Base-by-base conservation (phyloP, 1,139 yeast species). In the Pichia norvegensis region DNA sequence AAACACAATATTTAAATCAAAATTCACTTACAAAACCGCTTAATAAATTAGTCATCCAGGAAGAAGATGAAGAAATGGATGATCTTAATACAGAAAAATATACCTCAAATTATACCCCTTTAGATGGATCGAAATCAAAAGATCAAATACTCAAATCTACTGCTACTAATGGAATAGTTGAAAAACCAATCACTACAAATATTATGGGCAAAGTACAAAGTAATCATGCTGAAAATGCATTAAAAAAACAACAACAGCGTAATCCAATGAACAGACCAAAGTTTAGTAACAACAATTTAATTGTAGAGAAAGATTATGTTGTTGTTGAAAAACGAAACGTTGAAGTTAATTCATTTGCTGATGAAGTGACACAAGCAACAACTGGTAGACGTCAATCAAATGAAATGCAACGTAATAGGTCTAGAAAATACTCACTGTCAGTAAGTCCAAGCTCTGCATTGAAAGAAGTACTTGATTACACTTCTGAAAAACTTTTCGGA, bases 331-430 rank as follows among this genome's bases (percentile, higher is more conserved):
- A 88, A 63, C 75, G 95, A 45, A 87, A 94, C 0, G 97, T 92
- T 4, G 97, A 92, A 63, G 95, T 92, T 11, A 92, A 92, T 66
- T 94, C 95, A 1, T 70, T 92, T 47, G 97, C 97, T 10, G 97
- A 92, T 64, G 95, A 88, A 61, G 69, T 90, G 46, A 92, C 85
- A 2, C 74, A 74, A 52, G 81, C 83, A 2, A 37, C 46, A 7
- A 17, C 29, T 29, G 14, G 14, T 27, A 11, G 44, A 39, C 37
- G 42, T 38, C 36, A 23, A n/a, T 25, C 40, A 16, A 13, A 4
- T 35, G n/a, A 13, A 20, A 19, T 20, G 23, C 13, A 35, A 11
- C 22, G 23, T 35, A 21, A 44, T 2, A 40, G 33, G 9, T 37
- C 33, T 22, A 45, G 48, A 42, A 45, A 37, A 38, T 41, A 42